Base-by-base conservation (phyloP, 129 eudicot genomes). In the Tagetes patula region DNA sequence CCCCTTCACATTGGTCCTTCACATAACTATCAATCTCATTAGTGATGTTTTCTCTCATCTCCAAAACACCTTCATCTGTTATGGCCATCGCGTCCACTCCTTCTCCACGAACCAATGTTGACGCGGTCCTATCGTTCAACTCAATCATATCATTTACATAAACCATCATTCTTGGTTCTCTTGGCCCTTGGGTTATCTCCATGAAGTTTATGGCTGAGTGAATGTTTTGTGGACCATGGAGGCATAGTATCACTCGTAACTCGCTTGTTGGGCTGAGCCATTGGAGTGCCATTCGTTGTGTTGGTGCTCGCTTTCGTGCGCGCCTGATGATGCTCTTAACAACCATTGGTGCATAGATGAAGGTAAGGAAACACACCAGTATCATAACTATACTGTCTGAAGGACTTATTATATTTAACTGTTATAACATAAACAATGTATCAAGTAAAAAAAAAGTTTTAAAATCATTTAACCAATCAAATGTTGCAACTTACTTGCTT, bases 71-170 rank as follows among this genome's bases (percentile, higher is more conserved):
- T 0, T 77, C 77, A 55, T 93, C 96, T 0, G 90, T 84, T 70
- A 89, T 87, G 0, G 87, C 67, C 84, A 89, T 80, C 1, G 85
- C 83, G 3, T 85, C 95, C 10, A 68, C 75, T 11, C 91, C 87
- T 41, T 81, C 86, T 11, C 83, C 85, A n/a, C 79, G 90, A 12
- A 84, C 77, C 41, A 93, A 12, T 2, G 98, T 85, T 8, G 92
- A 82, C 0, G 96, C 87, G 5, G 84, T 79, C 6, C 64, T 76
- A 13, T 93, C 92, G 0, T 90, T 89, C 32, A 93, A 78, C 63
- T 89, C 96, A 10, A 93, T 70, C 88, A 89, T 87, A 81, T 93
- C 98, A 4, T 96, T 86, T 0, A 91, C 86, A 54, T 84, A 81
- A 60, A 93, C 92, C 65, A 75, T 75, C 64, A 93, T 84, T 27